These are phyloP conservation scores for Coelastrella sp. DNA, from an alignment of 139 green algal species.

Conservation along the genomic window DNA sequence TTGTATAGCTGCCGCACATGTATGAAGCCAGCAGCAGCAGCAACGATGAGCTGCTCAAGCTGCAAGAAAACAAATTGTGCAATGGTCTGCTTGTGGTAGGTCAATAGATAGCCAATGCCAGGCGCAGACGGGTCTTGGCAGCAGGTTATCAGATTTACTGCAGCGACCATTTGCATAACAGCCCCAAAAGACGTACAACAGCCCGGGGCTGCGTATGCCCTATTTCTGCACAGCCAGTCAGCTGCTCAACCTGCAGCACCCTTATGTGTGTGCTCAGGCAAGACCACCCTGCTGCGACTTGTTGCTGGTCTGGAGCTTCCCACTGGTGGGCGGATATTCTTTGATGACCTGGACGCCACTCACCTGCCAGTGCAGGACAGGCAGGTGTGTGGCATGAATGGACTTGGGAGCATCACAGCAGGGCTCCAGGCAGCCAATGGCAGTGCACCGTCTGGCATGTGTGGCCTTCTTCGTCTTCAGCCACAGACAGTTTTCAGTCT, in stretches of 20 bases:
- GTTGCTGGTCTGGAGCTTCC: slow-evolving; percentile 85
- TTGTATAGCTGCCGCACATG: too few species aligned
- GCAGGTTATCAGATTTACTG: too few species aligned
- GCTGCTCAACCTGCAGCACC: background rate
- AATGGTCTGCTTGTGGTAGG: too few species aligned
- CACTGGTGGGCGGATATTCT: slow-evolving; percentile 77
- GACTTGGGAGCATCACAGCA: background rate
- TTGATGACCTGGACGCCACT: slow-evolving; percentile 77
- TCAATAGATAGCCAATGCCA: too few species aligned
- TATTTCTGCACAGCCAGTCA: too few species aligned
- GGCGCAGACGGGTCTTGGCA: too few species aligned
- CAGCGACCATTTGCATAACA: too few species aligned
- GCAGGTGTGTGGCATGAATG: background rate
- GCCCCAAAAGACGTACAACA: too few species aligned
- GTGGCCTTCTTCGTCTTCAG: too few species aligned
- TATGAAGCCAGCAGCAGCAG: background rate
- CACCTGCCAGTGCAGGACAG: slow-evolving; percentile 59
- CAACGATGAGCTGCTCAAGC: background rate
- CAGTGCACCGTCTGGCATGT: too few species aligned
- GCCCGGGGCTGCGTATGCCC: too few species aligned
- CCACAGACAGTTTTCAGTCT: too few species aligned
- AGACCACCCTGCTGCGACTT: slow-evolving; percentile 89
- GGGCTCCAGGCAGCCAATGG: background rate
- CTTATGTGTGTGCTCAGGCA: slow-evolving; percentile 47
- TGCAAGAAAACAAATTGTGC: background rate